Percentiles rank a stretch among this genome's conserved stretches.
Conservation (phyloP, 495 filamentous ascomycete genomes). For the Achaetomiella virescens region DNA sequence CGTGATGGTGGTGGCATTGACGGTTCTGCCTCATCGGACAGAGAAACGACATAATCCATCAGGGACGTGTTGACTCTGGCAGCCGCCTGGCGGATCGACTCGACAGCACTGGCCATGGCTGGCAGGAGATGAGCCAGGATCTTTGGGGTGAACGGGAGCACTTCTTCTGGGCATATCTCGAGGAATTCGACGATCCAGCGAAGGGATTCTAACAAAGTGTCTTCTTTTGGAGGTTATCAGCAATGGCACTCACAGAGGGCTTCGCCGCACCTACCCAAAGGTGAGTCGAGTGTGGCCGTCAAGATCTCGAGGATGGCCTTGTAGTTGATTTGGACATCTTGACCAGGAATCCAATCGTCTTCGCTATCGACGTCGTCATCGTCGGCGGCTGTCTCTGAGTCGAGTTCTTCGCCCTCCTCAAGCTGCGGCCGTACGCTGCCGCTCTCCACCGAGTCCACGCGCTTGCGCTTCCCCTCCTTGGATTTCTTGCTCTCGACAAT, state of each 20-base stretch:
- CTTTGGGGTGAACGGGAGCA: constrained; percentile 89
- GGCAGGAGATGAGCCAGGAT: constrained; percentile 88
- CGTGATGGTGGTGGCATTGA: constrained; percentile 37
- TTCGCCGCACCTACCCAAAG: constrained; percentile 51
- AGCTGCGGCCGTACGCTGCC: constrained; percentile 40
- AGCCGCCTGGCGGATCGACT: constrained; percentile 82
- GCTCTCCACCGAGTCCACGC: constrained; percentile 58
- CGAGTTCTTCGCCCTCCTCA: constrained; percentile 47
- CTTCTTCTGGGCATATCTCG: constrained; percentile 94
- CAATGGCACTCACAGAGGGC: not conserved
- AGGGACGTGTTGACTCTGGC: constrained; percentile 82
- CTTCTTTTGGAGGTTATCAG: constrained; percentile 57
- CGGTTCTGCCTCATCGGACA: constrained; percentile 66
- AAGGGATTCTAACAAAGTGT: constrained; percentile 82
- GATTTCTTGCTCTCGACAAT: constrained; percentile 80
- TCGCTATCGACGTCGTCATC: constrained; percentile 58
- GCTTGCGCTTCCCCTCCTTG: constrained; percentile 60
- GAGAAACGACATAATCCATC: constrained; percentile 82
- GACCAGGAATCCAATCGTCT: constrained; percentile 93
- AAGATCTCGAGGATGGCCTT: constrained; percentile 87
- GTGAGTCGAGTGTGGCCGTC: constrained; percentile 81
- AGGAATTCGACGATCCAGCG: constrained; percentile 96
- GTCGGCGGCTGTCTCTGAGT: constrained; percentile 53
- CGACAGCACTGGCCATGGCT: constrained; percentile 85
- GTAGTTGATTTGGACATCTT: constrained; percentile 93